Percentiles rank a stretch among this genome's conserved stretches.
These are phyloP conservation scores for Geotrichum restrictum DNA, from an alignment of 1,139 yeast species.

Conservation along the genomic window DNA sequence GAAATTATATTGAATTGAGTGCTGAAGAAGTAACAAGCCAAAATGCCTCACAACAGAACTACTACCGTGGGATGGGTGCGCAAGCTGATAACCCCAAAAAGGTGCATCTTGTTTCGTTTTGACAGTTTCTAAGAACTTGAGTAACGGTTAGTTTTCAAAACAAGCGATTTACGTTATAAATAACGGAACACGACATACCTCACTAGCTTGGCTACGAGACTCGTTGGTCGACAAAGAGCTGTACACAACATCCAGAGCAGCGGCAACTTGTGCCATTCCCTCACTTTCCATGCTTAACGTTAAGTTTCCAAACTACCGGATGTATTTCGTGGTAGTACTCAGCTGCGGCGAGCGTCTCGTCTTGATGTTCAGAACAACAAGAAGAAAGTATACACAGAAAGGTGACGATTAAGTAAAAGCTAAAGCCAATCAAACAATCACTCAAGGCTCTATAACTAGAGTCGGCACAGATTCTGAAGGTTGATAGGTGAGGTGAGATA, in stretches of 20 bases:
- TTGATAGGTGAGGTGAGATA: not conserved
- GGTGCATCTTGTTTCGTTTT: constrained; percentile 82
- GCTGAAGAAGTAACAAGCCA: constrained; percentile 76
- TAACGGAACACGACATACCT: constrained; percentile 23
- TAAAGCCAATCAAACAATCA: not conserved
- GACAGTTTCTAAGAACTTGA: constrained; percentile 63
- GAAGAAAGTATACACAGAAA: not conserved
- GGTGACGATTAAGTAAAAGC: not conserved
- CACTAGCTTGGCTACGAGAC: constrained; percentile 40
- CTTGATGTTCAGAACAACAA: not conserved
- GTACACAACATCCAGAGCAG: constrained; percentile 77
- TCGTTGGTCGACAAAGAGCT: constrained; percentile 63
- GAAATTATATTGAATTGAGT: constrained; percentile 60
- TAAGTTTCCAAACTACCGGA: not conserved
- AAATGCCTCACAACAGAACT: constrained; percentile 79
- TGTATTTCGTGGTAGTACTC: not conserved
- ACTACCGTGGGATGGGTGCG: constrained; percentile 58
- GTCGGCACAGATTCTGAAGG: not conserved
- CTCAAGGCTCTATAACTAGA: not conserved
- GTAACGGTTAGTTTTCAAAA: constrained; percentile 24
- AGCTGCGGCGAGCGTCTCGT: too few species aligned
- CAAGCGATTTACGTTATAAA: not conserved
- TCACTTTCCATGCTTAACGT: constrained; percentile 29
- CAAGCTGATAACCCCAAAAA: constrained; percentile 86
- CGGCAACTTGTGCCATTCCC: constrained; percentile 46